Evolutionary conservation across 2,329 filamentous ascomycete genomes (phyloP), one percentile per base, ranked within the genome.

Genomic region (Claviceps arundinis): DNA sequence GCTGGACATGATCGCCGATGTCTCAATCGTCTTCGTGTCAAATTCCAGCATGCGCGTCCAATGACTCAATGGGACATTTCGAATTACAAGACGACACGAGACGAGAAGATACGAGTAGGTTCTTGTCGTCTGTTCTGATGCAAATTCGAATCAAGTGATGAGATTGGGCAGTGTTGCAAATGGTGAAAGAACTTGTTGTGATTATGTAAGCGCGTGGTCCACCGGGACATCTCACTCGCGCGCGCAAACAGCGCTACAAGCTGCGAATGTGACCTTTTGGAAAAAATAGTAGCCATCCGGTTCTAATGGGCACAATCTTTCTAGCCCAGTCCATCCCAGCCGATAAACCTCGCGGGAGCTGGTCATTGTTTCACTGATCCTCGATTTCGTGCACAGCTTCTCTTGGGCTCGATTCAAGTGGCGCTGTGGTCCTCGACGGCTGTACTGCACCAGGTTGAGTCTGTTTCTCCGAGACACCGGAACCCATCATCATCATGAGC

Each of bases 401-500:
- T 9, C 2, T 26, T 22, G 16, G 14, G 52, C 26, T 30, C 38
- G 38, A 24, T 16, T 24, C 5, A 19, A 17, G 42, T 48, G 17
- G 37, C 5, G 37, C 9, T 43, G 8, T 44, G 38, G 26, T 47
- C 26, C 30, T 40, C 14, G 48, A 17, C 45, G 37, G 37, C 42
- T 14, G 48, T 50, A 41, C 38, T 30, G 40, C 22, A 26, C 37
- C 11, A 37, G 26, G 19, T 43, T 19, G 22, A 42, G 43, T 46
- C 40, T 50, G 41, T 40, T 26, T 40, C 6, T 24, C 5, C 34
- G 45, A 50, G 26, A 52, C 38, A 17, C 19, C 19, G 42, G 24
- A 51, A 17, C 38, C 17, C 56, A 47, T 52, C 56, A 62, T 59
- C 66, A 78, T 63, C 16, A 84, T 84, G 81, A 82, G 78, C 65